A percentile compares a stretch with the other conserved stretches of the same genome.
phyloP scores from a whole-genome alignment of 2,329 filamentous ascomycete species.

The Verticillium dahliae region DNA sequence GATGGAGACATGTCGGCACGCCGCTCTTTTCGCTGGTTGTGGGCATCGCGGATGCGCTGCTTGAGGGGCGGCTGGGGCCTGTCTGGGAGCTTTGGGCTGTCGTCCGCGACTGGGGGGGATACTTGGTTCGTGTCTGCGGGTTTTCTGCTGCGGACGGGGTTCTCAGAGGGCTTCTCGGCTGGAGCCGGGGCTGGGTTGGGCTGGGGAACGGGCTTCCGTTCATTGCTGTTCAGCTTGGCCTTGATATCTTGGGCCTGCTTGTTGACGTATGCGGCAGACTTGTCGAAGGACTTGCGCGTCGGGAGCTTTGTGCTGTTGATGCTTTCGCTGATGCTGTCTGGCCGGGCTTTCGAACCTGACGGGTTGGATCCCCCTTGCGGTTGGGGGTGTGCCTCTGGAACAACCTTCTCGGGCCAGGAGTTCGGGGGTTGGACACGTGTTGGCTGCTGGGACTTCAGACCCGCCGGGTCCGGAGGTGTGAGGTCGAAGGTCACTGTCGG shows the following conservation, averaged over 20 bases:
- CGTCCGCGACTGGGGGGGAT: neutral
- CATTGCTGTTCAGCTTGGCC: neutral
- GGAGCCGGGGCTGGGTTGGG: neutral
- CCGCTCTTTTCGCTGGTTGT: neutral
- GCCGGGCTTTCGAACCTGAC: neutral
- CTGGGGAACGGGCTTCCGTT: neutral
- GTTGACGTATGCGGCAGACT: neutral
- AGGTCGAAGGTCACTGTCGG: neutral
- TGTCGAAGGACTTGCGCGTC: neutral
- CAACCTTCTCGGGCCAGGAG: neutral
- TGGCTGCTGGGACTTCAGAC: neutral
- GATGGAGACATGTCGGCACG: neutral
- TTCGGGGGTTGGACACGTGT: neutral
- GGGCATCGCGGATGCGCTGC: neutral
- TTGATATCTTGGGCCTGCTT: neutral
- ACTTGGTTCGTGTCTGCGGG: neutral
- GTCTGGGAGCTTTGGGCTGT: neutral
- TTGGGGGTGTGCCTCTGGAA: neutral
- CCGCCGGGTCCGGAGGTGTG: neutral
- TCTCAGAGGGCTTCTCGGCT: neutral
- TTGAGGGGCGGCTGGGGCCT: neutral
- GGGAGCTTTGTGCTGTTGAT: neutral
- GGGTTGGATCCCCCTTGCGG: neutral
- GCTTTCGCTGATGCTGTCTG: neutral
- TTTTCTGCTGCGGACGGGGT: neutral